Evolutionary conservation across 1,284 basidiomycete genomes (phyloP).

Genomic region (Puccinia brachypodii): DNA sequence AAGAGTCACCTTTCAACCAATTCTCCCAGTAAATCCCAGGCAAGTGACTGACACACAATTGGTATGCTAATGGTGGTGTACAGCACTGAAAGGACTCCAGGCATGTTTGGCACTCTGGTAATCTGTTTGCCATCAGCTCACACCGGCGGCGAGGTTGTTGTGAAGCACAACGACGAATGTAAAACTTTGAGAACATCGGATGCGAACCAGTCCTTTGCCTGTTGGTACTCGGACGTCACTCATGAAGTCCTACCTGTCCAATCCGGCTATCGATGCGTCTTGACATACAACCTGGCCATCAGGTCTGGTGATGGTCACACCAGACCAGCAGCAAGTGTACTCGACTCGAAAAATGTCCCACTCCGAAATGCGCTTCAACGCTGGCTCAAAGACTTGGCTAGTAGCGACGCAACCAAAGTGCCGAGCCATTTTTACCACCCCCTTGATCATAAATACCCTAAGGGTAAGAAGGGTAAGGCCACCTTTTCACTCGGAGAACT

Average conservation of each 20-base stretch:
- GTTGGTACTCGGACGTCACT: conserved; percentile 49
- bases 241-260: conserved; percentile 49
- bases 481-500: neutral
- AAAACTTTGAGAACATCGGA: neutral
- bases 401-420: neutral
- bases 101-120: conserved; percentile 48
- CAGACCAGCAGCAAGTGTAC: neutral
- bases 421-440: neutral
- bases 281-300: conserved; percentile 44
- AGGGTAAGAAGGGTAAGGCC: no score
- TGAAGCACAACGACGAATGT: neutral
- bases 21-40: neutral
- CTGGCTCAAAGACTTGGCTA: neutral
- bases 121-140: conserved; percentile 41
- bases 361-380: neutral
- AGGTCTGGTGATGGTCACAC: neutral
- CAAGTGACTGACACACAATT: neutral
- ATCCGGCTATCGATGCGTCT: conserved; percentile 33
- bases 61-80: neutral
- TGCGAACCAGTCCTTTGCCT: neutral
- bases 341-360: neutral
- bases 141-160: conserved; percentile 38
- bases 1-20: neutral
- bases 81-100: neutral
- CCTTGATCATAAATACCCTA: neutral